Evolutionary conservation across 2,329 filamentous ascomycete species (phyloP).

Genomic region (Talaromyces funiculosus): DNA sequence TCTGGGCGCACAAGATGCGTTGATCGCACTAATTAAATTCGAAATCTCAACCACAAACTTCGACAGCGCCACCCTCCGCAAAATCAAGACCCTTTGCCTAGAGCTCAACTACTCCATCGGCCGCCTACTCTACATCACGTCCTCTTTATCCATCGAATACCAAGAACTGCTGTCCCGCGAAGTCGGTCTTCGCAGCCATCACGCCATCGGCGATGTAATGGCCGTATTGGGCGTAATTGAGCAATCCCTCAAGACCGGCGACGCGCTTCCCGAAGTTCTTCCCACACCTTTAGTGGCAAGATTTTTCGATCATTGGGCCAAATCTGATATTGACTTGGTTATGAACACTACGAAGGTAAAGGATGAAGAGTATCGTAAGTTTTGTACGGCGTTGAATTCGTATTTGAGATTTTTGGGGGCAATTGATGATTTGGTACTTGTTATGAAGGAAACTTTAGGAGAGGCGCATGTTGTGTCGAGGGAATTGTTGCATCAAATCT

Average conservation of each 20-base stretch:
- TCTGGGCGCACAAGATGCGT: constrained; percentile 28
- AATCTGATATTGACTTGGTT: constrained; percentile 19
- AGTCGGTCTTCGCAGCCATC: constrained; percentile 40
- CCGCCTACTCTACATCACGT: constrained; percentile 32
- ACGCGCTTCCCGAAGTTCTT: constrained; percentile 45
- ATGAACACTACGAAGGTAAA: constrained; percentile 32
- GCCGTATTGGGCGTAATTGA: constrained; percentile 45
- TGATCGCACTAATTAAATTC: constrained; percentile 31
- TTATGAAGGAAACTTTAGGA: constrained; percentile 42
- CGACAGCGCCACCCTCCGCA: constrained; percentile 27
- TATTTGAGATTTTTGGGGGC: constrained; percentile 42
- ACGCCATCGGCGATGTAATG: constrained; percentile 48
- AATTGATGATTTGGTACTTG: constrained; percentile 43
- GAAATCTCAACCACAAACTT: constrained; percentile 39
- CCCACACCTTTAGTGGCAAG: constrained; percentile 44
- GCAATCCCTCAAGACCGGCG: constrained; percentile 44
- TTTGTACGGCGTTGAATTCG: constrained; percentile 43
- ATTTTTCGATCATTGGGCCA: constrained; percentile 24
- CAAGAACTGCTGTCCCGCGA: constrained; percentile 36
- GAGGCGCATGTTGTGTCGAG: constrained; percentile 33
- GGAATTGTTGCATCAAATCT: constrained; percentile 5
- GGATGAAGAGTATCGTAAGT: constrained; percentile 42
- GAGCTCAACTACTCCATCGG: constrained; percentile 30
- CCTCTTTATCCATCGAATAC: constrained; percentile 33
- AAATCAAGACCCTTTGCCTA: constrained; percentile 30